phyloP scores from a whole-genome alignment of 1,284 basidiomycete genomes.

The Trichosporon ovoides region DNA sequence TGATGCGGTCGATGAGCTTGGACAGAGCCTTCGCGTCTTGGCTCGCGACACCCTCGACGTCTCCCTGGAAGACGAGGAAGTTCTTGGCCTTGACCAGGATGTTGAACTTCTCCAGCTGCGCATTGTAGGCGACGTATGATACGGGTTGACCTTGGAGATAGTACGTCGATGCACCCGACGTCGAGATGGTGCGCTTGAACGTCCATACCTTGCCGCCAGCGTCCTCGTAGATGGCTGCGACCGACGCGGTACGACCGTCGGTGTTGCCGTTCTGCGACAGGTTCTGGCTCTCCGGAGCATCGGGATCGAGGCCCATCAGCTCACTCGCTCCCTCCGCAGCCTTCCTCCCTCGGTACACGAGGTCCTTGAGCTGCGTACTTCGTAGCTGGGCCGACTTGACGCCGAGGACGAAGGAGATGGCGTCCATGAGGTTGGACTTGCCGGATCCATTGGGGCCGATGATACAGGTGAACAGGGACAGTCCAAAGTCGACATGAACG shows the following conservation, averaged over 20 bases:
- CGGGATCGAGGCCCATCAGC: conserved; percentile 47
- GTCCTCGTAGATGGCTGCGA: conserved; percentile 84
- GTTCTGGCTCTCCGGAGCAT: conserved; percentile 27
- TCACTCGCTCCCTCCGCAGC: conserved; percentile 52
- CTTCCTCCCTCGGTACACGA: conserved; percentile 86
- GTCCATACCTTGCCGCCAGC: conserved; percentile 70
- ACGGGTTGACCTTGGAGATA: conserved; percentile 72
- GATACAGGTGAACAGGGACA: conserved; percentile 77
- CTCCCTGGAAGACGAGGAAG: conserved; percentile 98
- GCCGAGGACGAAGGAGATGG: conserved; percentile 97
- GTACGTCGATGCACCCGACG: conserved; percentile 80
- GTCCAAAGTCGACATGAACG: conserved; percentile 53
- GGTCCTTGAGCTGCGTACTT: conserved; percentile 86
- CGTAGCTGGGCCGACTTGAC: conserved; percentile 90
- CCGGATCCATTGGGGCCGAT: conserved; percentile 99
- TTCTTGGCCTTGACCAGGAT: conserved; percentile 99
- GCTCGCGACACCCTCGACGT: conserved; percentile 95
- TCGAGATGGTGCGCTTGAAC: conserved; percentile 73
- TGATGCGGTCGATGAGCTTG: conserved; percentile 90
- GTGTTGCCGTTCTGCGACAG: conserved; percentile 52
- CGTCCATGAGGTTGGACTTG: conserved; percentile 99
- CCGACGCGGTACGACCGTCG: conserved; percentile 90
- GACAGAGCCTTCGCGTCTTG: conserved; percentile 89
- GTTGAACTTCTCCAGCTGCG: conserved; percentile 78
- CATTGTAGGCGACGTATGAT: conserved; percentile 78